Evolutionary conservation across 2,329 filamentous ascomycete genomes (phyloP).

Genomic region (Xylariaceae sp.): DNA sequence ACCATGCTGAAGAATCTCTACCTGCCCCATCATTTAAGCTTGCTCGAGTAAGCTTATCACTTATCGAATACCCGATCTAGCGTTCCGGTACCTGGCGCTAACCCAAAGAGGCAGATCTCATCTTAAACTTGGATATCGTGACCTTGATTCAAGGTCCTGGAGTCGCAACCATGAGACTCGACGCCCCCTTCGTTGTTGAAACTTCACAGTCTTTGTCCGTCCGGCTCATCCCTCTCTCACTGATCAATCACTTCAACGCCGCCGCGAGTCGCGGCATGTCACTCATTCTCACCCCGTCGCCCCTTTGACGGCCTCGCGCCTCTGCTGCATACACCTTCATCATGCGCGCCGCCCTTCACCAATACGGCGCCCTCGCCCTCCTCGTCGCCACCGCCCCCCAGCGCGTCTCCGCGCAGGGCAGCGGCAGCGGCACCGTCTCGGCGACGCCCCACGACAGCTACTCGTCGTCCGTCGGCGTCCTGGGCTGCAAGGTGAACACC

Average conservation of each 20-base stretch:
- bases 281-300: slow-evolving; percentile 1
- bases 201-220: too few relatives aligned
- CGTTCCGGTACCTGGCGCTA: too few relatives aligned
- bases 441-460: slow-evolving; percentile 54
- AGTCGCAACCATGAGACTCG: too few relatives aligned
- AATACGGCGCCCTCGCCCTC: slow-evolving; percentile 1
- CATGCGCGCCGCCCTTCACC: slow-evolving; percentile 1
- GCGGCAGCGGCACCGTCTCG: slow-evolving; percentile 43
- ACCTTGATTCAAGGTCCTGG: too few relatives aligned
- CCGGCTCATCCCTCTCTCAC: too few relatives aligned
- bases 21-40: too few relatives aligned
- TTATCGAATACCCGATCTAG: too few relatives aligned
- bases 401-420: slow-evolving; percentile 39
- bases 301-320: slow-evolving; percentile 2
- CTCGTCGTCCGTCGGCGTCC: slow-evolving; percentile 53
- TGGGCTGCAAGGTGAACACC: slow-evolving; percentile 58
- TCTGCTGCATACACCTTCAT: slow-evolving; percentile 14
- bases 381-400: slow-evolving; percentile 4
- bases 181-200: too few relatives aligned
- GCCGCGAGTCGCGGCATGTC: slow-evolving; percentile 8
- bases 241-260: neutral
- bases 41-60: too few relatives aligned
- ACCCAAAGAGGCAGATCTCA: too few relatives aligned
- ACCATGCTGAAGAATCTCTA: too few relatives aligned
- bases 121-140: too few relatives aligned